phyloP scores from a whole-genome alignment of 2,329 filamentous ascomycete genomes.

The Pezicula radicicola region DNA sequence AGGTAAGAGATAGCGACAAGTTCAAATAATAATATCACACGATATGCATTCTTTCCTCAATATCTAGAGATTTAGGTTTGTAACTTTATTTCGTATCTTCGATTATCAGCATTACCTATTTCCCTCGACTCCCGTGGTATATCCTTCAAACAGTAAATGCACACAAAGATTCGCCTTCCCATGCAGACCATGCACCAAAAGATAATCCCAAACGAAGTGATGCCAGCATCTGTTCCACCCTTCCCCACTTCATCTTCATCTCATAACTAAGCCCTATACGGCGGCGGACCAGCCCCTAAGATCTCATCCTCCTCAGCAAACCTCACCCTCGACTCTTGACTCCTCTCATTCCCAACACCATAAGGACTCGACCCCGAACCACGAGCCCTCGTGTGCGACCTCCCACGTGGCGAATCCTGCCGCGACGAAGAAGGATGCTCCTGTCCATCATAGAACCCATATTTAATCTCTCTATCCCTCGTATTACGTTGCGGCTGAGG shows the following conservation, averaged over 20 bases:
- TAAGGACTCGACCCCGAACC: neutral
- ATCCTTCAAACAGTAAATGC: too few species aligned
- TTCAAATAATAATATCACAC: too few species aligned
- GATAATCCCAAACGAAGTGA: too few species aligned
- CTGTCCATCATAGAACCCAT: conserved; percentile 3
- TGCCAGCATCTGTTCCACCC: neutral
- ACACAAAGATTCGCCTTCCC: too few species aligned
- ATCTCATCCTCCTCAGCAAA: neutral
- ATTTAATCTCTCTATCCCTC: neutral
- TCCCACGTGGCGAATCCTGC: neutral
- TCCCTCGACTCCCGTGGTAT: too few species aligned
- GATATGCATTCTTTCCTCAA: too few species aligned
- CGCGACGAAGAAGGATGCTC: neutral
- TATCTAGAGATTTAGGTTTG: too few species aligned
- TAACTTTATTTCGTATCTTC: too few species aligned
- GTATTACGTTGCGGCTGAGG: neutral
- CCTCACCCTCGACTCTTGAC: neutral
- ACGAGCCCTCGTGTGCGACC: neutral
- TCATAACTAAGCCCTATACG: neutral
- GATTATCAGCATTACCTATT: too few species aligned
- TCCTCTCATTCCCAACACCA: too few species aligned
- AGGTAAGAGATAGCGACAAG: too few species aligned
- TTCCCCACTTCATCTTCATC: neutral
- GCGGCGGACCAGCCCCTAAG: neutral
- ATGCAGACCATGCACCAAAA: too few species aligned